These are phyloP conservation scores for Adansonia rubrostipa DNA, from an alignment of 441 rosid species.

Conservation along the genomic window DNA sequence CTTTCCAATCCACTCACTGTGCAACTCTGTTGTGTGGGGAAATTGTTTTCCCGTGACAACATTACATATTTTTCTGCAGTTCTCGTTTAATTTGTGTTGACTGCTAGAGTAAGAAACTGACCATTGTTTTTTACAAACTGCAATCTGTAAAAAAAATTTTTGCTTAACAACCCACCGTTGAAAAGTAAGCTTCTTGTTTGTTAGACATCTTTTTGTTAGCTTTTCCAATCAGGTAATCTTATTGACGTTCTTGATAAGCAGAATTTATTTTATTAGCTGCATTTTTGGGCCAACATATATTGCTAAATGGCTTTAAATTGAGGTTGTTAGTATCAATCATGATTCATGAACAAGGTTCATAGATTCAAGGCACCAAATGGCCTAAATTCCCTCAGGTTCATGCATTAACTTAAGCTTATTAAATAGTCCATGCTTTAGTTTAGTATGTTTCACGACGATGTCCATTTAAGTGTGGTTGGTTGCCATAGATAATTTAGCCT, in stretches of 20 bases:
- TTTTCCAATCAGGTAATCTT: background rate
- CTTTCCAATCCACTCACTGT: no score
- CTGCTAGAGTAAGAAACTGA: background rate
- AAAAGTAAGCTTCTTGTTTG: background rate
- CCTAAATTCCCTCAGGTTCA: conserved; percentile 31
- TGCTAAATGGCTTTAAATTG: background rate
- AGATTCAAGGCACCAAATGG: conserved; percentile 30
- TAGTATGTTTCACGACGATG: conserved; percentile 19
- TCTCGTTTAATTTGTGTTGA: background rate
- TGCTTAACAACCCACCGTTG: background rate
- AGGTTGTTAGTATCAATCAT: background rate
- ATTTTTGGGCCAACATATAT: background rate
- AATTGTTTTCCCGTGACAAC: no score
- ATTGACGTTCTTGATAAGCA: conserved; percentile 2
- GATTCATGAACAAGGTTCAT: conserved; percentile 7
- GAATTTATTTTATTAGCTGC: background rate
- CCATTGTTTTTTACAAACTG: background rate
- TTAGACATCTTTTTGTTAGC: conserved; percentile 10
- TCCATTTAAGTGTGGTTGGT: conserved; percentile 21
- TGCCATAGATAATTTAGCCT: conserved; percentile 22
- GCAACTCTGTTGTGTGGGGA: background rate
- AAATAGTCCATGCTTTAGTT: conserved; percentile 7
- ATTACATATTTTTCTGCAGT: background rate
- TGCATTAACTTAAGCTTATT: background rate
- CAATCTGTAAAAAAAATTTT: background rate